These are phyloP conservation scores for Rhodocollybia butyracea DNA, from an alignment of 768 basidiomycete genomes.

Conservation along the genomic window DNA sequence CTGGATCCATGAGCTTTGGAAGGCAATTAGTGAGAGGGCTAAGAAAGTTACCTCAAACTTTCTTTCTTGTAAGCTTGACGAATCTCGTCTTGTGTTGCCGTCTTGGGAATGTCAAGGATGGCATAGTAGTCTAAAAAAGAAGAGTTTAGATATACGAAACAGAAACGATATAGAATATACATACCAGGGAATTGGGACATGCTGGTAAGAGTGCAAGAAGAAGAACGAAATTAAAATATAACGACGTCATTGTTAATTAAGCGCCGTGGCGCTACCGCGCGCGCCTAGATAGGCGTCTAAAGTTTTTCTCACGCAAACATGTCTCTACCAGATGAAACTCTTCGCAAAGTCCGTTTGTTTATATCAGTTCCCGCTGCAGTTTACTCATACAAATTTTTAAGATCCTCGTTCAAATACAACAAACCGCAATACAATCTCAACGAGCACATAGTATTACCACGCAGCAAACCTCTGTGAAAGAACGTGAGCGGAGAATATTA, in stretches of 20 bases:
- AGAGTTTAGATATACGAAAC: neutral
- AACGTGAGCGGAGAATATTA: constrained; percentile 85
- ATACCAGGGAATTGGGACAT: constrained; percentile 5
- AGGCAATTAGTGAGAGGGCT: neutral
- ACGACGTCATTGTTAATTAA: no score
- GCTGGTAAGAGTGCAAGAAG: neutral
- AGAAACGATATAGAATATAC: neutral
- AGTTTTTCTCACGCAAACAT: no score
- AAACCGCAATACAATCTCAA: constrained; percentile 85
- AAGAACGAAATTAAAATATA: neutral
- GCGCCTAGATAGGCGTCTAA: no score
- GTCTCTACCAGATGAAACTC: constrained; percentile 76
- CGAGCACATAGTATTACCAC: constrained; percentile 66
- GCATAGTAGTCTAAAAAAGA: neutral
- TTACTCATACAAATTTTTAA: constrained; percentile 29
- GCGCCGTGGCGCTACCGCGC: no score
- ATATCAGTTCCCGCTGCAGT: constrained; percentile 18
- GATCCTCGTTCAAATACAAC: constrained; percentile 92
- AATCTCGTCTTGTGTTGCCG: constrained; percentile 67
- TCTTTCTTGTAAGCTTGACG: constrained; percentile 78
- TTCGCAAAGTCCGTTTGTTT: constrained; percentile 58
- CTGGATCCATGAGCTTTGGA: constrained; percentile 34
- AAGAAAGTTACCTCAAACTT: constrained; percentile 55
- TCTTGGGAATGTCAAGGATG: constrained; percentile 33
- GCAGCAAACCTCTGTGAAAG: constrained; percentile 78